Percentiles rank a stretch among this genome's conserved stretches.
phyloP scores from a whole-genome alignment of 768 basidiomycete species.

The Tubosaeta sp. region DNA sequence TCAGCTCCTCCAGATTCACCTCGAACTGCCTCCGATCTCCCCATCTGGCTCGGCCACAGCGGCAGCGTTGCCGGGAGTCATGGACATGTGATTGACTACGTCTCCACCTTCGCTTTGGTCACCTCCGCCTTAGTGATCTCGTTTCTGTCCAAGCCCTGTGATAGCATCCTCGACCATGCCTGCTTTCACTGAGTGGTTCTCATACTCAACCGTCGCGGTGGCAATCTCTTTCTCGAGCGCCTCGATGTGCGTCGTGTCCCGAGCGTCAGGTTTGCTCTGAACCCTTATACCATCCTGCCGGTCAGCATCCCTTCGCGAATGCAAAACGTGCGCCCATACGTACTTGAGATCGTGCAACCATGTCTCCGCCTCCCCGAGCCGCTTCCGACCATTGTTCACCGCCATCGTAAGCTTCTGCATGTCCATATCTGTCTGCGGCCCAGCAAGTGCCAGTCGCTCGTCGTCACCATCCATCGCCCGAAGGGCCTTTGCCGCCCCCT shows the following conservation, averaged over 20 bases:
- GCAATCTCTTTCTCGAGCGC: constrained; percentile 70
- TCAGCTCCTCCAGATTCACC: constrained; percentile 59
- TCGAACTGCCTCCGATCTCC: constrained; percentile 62
- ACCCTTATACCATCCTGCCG: constrained; percentile 40
- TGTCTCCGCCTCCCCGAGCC: constrained; percentile 64
- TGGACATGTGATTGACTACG: constrained; percentile 54
- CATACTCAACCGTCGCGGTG: constrained; percentile 52
- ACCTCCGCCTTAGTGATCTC: constrained; percentile 95
- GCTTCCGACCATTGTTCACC: constrained; percentile 60
- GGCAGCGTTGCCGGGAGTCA: constrained; percentile 50
- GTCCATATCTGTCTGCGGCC: constrained; percentile 74
- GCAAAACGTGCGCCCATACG: constrained; percentile 26
- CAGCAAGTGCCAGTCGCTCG: constrained; percentile 51
- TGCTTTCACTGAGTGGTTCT: constrained; percentile 60
- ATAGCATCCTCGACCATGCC: constrained; percentile 74
- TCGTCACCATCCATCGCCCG: constrained; percentile 59
- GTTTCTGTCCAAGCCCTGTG: constrained; percentile 81
- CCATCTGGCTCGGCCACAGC: constrained; percentile 58
- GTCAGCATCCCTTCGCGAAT: constrained; percentile 1
- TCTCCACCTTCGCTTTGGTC: constrained; percentile 85
- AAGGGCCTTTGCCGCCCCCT: constrained; percentile 47
- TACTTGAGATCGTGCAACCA: constrained; percentile 80
- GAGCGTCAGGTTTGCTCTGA: constrained; percentile 78
- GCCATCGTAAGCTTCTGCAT: constrained; percentile 83
- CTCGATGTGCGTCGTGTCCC: constrained; percentile 73